Percentiles rank a stretch among this genome's conserved stretches.
Conservation (phyloP, 2,329 filamentous ascomycete species). For the Trichoderma koningii region DNA sequence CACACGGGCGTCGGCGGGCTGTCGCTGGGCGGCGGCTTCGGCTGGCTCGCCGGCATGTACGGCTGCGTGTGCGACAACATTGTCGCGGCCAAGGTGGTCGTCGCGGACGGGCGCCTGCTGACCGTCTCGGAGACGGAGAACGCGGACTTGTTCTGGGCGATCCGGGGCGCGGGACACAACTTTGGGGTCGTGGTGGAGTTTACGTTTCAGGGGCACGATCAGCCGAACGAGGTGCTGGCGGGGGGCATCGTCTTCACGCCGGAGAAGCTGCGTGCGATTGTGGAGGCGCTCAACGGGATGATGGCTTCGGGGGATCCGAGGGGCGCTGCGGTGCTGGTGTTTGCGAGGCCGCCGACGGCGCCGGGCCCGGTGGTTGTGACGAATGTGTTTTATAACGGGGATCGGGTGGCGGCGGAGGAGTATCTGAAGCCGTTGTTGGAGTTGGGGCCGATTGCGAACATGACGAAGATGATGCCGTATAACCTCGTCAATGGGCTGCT, state of each 20-base stretch:
- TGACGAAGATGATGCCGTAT: slow-evolving; percentile 44
- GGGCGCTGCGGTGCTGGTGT: slow-evolving; percentile 38
- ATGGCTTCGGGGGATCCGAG: slow-evolving; percentile 33
- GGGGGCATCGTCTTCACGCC: slow-evolving; percentile 37
- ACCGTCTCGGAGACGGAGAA: slow-evolving; percentile 45
- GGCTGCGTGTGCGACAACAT: slow-evolving; percentile 54
- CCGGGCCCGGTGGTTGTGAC: slow-evolving; percentile 15
- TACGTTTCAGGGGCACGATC: slow-evolving; percentile 34
- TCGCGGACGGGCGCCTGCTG: slow-evolving; percentile 42
- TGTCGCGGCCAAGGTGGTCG: slow-evolving; percentile 43
- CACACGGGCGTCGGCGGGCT: slow-evolving; percentile 64
- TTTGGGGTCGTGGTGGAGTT: slow-evolving; percentile 49
- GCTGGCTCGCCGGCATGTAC: slow-evolving; percentile 55
- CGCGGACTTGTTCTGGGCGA: slow-evolving; percentile 51
- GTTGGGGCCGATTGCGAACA: slow-evolving; percentile 41
- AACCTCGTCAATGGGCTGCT: slow-evolving; percentile 42
- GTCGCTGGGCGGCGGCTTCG: slow-evolving; percentile 60
- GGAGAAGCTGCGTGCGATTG: slow-evolving; percentile 31
- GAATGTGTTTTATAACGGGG: slow-evolving; percentile 34
- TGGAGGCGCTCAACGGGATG: slow-evolving; percentile 32
- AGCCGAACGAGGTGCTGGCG: slow-evolving; percentile 37
- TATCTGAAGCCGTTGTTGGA: slow-evolving; percentile 43
- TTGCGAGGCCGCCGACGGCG: slow-evolving; percentile 29
- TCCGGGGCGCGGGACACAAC: slow-evolving; percentile 50
- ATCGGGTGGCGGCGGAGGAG: slow-evolving; percentile 38